Base-by-base conservation (phyloP, 306 rosid genomes). In the Prinsepia uniflora region DNA sequence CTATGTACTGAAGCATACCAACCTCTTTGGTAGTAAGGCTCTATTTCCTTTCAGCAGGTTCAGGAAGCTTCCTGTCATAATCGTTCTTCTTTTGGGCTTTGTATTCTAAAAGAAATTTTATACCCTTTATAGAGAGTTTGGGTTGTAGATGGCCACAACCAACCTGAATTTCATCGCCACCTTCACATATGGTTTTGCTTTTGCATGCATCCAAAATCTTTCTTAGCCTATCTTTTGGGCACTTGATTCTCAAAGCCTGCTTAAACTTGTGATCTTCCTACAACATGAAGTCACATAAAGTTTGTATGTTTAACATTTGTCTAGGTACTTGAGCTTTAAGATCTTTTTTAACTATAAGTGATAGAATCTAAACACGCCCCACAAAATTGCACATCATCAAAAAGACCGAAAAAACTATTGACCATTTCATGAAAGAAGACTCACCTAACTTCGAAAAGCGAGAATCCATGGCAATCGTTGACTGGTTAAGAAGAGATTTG, bases 101-200 rank as follows among this genome's bases (percentile, higher is more conserved):
- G 81, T 90, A 93, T 83, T 93, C 96, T 0, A 94, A 94, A 60
- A 83, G 75, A 72, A 93, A 88, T 80, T 88, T 93, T 93, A 93
- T 93, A 47, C 97, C 98, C 22, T 90, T 97, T 17, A 90, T 84
- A 0, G 87, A 72, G 42, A 93, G 83, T 87, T 93, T 93, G 0
- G 98, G 98, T 76, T 90, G 98, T 83, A 87, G 94, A 62, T 96
- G 96, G 75, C 98, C 97, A 75, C 98, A 90, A 63, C 98, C 98
- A 64, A 97, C 98, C 6, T 90, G 90, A 62, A 90, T 86, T 76
- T 90, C 98, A 73, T 93, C 98, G 70, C 98, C 98, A 53, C 98
- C 98, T 17, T 93, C 98, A 81, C 98, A 93, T 82, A 88, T 90
- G 18, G 79, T 65, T 76, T 90, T 93, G 76, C 85, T 90, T 65